Base-by-base conservation (phyloP, 169 alveolate species). In the Plasmodium adleri region DNA sequence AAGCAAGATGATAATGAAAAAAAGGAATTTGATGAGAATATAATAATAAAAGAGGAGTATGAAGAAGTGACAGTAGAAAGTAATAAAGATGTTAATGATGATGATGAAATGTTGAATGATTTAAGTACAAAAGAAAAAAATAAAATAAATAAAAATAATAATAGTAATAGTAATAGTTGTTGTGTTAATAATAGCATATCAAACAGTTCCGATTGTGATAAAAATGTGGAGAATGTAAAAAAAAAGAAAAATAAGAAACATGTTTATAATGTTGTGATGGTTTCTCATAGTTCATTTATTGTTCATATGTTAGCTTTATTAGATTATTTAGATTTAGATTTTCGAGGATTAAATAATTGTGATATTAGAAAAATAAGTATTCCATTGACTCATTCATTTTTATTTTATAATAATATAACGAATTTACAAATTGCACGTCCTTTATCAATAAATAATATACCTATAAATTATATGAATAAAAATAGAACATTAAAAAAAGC, bases 221-320 rank as follows among this genome's bases (percentile, higher is more conserved):
- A 28, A 59, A 8, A 20, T 59, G 28, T 10, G 1, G 26, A n/a
- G 10, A 22, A 13, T 8, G 10, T 15, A 17, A 39, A 66, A n/a
- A 13, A 66, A 39, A 39, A 1, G 8, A 26, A 66, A 66, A n/a
- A 26, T 20, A 66, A 66, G 22, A 66, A 66, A 66, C 6, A 39
- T 9, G 88, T 74, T 0, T 83, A 24, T 17, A 83, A 83, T 39
- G 59, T 83, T 49, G 73, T 83, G 2, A 32, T 83, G 7, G 83
- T 83, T n/a, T 83, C 91, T 22, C 91, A 83, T 50, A 83, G 91
- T 32, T 83, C 91, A n/a, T 83, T 68, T 17, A 68, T 83, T 15
- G 1, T 68, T 26, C 83, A 83, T 54, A 43, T 83, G 8, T 67
- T 83, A 60, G 80, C 91, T 6, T 24, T 83, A 10, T 54, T 83